A percentile compares a stretch with the other conserved stretches of the same genome.
phyloP scores from a whole-genome alignment of 2,329 filamentous ascomycete genomes.

The Neofusicoccum parvum region DNA sequence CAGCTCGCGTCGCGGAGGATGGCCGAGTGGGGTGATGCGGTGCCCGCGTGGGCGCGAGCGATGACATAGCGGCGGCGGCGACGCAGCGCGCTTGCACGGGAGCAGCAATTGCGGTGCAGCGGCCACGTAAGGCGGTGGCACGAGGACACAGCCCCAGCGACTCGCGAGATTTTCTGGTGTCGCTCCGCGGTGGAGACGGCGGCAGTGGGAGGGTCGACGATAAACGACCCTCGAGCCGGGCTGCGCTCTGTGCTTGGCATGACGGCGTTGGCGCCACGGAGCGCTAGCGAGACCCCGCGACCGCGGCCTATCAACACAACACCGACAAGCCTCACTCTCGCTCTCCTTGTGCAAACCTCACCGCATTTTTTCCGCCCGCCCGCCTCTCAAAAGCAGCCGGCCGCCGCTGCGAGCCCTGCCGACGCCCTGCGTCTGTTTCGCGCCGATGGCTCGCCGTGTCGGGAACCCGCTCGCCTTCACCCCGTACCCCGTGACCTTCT shows the following conservation, averaged over 20 bases:
- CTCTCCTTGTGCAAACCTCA: background rate
- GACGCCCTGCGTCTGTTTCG: background rate
- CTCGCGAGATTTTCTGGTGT: background rate
- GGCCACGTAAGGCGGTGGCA: slow-evolving; percentile 17
- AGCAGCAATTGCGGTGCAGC: background rate
- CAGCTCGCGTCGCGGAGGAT: background rate
- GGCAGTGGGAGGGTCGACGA: slow-evolving; percentile 1
- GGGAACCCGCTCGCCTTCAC: slow-evolving; percentile 69
- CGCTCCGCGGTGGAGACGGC: background rate
- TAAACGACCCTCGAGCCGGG: background rate
- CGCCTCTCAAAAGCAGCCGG: background rate
- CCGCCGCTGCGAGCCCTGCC: background rate
- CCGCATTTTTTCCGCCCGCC: slow-evolving; percentile 10
- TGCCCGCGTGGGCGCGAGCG: background rate
- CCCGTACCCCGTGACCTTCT: slow-evolving; percentile 78
- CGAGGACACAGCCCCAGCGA: slow-evolving; percentile 7
- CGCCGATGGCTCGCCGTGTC: slow-evolving; percentile 25
- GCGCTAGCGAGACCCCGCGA: slow-evolving; percentile 17
- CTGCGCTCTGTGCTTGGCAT: slow-evolving; percentile 12
- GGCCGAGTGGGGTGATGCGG: too few relatives aligned
- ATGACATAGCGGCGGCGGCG: background rate
- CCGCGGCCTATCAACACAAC: slow-evolving; percentile 4
- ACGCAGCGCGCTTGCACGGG: background rate
- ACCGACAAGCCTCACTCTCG: background rate
- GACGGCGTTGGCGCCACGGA: slow-evolving; percentile 1